Conservation (phyloP, 768 basidiomycete species). For the Suillus americanus region DNA sequence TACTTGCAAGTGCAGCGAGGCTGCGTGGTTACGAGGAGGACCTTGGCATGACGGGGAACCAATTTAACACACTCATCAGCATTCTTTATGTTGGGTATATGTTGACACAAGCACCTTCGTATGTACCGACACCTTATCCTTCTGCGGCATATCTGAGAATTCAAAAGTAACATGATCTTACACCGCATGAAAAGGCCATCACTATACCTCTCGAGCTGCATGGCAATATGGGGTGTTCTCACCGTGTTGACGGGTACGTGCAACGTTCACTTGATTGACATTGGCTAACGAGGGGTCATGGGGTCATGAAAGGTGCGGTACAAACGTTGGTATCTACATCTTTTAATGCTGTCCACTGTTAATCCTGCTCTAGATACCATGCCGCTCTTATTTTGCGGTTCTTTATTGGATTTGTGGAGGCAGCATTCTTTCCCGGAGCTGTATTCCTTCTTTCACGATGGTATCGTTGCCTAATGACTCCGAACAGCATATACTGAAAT, state of each 20-base stretch:
- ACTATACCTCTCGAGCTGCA: conserved; percentile 59
- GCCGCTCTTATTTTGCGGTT: conserved; percentile 66
- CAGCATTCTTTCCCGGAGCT: conserved; percentile 67
- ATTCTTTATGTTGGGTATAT: conserved; percentile 71
- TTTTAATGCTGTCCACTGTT: neutral
- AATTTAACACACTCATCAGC: conserved; percentile 68
- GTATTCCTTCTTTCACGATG: conserved; percentile 69
- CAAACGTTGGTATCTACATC: conserved; percentile 17
- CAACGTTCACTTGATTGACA: neutral
- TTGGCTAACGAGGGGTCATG: neutral
- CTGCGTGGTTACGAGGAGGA: conserved; percentile 68
- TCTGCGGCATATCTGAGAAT: neutral
- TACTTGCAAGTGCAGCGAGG: conserved; percentile 56
- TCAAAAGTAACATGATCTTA: conserved; percentile 61
- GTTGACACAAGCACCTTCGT: conserved; percentile 75
- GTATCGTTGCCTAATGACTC: conserved; percentile 21
- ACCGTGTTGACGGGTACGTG: conserved; percentile 49
- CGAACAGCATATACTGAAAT: neutral
- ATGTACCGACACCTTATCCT: conserved; percentile 21
- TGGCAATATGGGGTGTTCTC: conserved; percentile 72
- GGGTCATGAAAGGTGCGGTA: conserved; percentile 31
- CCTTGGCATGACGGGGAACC: conserved; percentile 53
- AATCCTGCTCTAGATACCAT: conserved; percentile 42
- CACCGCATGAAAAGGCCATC: conserved; percentile 66
- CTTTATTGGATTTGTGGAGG: conserved; percentile 72